A percentile compares a stretch with the other conserved stretches of the same genome.
These are phyloP conservation scores for Fusarium sp. DNA, from an alignment of 2,329 filamentous ascomycete species.

Conservation along the genomic window DNA sequence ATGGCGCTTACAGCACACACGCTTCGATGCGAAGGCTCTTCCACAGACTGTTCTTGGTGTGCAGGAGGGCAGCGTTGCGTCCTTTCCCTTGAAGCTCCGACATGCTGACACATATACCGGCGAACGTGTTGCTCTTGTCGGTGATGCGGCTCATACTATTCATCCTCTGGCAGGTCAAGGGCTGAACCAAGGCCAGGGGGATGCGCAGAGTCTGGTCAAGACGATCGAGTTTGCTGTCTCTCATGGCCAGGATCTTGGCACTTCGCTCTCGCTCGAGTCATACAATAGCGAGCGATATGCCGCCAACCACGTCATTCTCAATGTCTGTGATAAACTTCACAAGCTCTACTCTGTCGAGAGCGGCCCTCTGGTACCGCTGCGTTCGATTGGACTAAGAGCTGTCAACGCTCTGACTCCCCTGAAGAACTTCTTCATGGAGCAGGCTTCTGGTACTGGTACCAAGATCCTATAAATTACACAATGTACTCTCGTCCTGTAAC, in stretches of 20 bases:
- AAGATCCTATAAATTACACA: conserved; percentile 55
- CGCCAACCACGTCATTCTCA: conserved; percentile 82
- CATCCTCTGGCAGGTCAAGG: conserved; percentile 96
- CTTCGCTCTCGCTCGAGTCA: conserved; percentile 79
- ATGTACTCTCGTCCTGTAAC: conserved; percentile 32
- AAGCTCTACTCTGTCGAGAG: conserved; percentile 87
- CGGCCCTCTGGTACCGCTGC: conserved; percentile 82
- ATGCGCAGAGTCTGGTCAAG: conserved; percentile 82
- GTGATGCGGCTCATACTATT: conserved; percentile 94
- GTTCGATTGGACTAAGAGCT: conserved; percentile 80
- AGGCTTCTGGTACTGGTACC: conserved; percentile 68
- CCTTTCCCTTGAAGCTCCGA: conserved; percentile 90
- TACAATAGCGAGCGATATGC: conserved; percentile 87
- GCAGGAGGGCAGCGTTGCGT: conserved; percentile 83
- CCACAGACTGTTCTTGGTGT: conserved; percentile 77
- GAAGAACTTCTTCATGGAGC: conserved; percentile 89
- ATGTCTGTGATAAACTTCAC: conserved; percentile 88
- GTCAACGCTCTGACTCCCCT: conserved; percentile 80
- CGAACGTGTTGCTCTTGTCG: conserved; percentile 90
- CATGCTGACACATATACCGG: conserved; percentile 95
- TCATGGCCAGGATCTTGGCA: conserved; percentile 90
- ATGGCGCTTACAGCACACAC: conserved; percentile 85
- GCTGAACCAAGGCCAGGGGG: conserved; percentile 91
- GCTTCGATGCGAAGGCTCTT: conserved; percentile 63
- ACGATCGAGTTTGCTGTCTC: conserved; percentile 81